Percentiles rank a stretch among this genome's conserved stretches.
Evolutionary conservation across 495 filamentous ascomycete species (phyloP).

Genomic region (Penicillium crystallinum): DNA sequence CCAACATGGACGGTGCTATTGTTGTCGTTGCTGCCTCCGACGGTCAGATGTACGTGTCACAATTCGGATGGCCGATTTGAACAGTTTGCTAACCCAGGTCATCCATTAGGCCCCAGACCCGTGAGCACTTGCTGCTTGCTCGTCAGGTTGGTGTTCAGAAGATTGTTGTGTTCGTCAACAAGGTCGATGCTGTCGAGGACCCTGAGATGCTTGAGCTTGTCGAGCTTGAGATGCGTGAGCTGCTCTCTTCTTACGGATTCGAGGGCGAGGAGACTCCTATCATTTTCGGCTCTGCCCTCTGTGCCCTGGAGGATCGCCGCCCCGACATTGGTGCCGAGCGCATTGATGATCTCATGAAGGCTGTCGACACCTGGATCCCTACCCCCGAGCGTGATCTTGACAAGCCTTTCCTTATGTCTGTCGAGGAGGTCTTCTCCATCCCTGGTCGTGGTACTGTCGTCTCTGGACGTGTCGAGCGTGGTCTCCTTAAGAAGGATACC

Average conservation of each 20-base stretch:
- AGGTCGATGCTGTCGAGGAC: conserved; percentile 94
- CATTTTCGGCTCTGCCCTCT: conserved; percentile 91
- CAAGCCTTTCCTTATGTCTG: conserved; percentile 97
- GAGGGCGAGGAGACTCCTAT: conserved; percentile 98
- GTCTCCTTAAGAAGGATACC: conserved; percentile 80
- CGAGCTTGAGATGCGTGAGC: conserved; percentile 99
- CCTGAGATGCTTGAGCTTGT: conserved; percentile 99
- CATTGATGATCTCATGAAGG: conserved; percentile 81
- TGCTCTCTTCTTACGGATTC: conserved; percentile 86
- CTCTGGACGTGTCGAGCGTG: conserved; percentile 96
- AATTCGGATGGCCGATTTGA: neutral
- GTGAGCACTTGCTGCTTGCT: conserved; percentile 95
- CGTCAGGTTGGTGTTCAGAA: conserved; percentile 96
- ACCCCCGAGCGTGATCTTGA: conserved; percentile 85
- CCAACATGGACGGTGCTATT: conserved; percentile 96
- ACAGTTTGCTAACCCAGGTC: conserved; percentile 18
- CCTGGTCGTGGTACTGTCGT: conserved; percentile 94
- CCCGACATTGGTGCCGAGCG: conserved; percentile 81
- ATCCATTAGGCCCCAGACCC: conserved; percentile 77
- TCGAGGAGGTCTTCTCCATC: conserved; percentile 99
- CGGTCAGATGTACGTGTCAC: conserved; percentile 75
- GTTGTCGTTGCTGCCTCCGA: conserved; percentile 98
- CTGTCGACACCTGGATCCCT: conserved; percentile 95
- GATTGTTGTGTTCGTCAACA: conserved; percentile 99
- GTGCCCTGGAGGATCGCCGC: conserved; percentile 81